Evolutionary conservation across 768 basidiomycete species (phyloP).

Genomic region (Amanita pseudoporphyria): DNA sequence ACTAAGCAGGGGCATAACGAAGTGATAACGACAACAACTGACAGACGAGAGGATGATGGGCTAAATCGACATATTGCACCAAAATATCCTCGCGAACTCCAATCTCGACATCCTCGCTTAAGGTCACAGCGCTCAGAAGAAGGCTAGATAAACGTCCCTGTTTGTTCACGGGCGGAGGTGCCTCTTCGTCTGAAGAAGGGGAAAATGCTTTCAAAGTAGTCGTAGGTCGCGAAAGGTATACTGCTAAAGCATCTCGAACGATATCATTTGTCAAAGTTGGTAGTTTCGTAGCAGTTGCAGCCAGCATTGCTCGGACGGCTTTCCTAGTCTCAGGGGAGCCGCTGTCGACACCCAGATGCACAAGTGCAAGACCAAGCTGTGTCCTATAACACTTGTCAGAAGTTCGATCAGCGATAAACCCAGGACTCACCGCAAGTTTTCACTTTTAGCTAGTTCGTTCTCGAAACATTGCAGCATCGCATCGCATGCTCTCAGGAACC

Average conservation of each 20-base stretch:
- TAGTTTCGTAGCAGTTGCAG: slow-evolving; percentile 22
- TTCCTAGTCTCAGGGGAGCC: slow-evolving; percentile 44
- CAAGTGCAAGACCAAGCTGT: slow-evolving; percentile 54
- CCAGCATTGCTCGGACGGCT: slow-evolving; percentile 32
- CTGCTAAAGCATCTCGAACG: slow-evolving; percentile 49
- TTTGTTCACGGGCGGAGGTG: slow-evolving; percentile 31
- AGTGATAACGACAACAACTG: slow-evolving; percentile 17
- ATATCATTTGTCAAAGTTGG: slow-evolving; percentile 44
- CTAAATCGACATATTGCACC: slow-evolving; percentile 50
- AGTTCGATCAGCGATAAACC: not conserved
- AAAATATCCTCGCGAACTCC: slow-evolving; percentile 35
- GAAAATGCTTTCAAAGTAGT: slow-evolving; percentile 16
- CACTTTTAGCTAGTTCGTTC: slow-evolving; percentile 41
- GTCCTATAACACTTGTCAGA: slow-evolving; percentile 25
- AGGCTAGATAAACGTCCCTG: slow-evolving; percentile 43
- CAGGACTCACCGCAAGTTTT: slow-evolving; percentile 42
- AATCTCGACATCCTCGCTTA: slow-evolving; percentile 32
- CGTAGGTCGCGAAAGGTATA: slow-evolving; percentile 32
- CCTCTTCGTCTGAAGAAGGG: slow-evolving; percentile 21
- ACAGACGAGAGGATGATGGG: slow-evolving; percentile 66
- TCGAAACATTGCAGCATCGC: slow-evolving; percentile 38
- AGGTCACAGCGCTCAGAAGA: slow-evolving; percentile 40
- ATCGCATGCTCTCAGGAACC: slow-evolving; percentile 65
- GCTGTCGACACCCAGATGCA: slow-evolving; percentile 61
- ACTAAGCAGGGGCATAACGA: not conserved